Evolutionary conservation across 371 early-diverging fungal genomes (phyloP).

Genomic region (Mucor indicus): DNA sequence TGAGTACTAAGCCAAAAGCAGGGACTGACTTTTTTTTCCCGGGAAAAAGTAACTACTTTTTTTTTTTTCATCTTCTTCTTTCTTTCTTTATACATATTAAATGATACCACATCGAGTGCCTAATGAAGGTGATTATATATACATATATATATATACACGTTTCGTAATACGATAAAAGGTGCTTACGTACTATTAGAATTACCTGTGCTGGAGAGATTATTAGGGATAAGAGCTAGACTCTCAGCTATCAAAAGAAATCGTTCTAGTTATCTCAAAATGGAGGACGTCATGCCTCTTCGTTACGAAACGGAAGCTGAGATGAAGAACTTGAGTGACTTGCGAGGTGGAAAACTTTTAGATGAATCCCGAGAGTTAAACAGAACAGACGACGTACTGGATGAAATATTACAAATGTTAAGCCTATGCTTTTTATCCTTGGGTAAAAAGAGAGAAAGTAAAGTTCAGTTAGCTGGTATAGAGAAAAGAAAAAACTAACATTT

Average conservation of each 20-base stretch:
- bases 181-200: conserved; percentile 38
- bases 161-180: not conserved
- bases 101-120: conserved; percentile 25
- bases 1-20: no score
- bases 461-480: no score
- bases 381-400: conserved; percentile 71
- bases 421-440: conserved; percentile 76
- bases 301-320: conserved; percentile 36
- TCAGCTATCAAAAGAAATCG: conserved; percentile 72
- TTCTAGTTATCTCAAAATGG: conserved; percentile 58
- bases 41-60: no score
- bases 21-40: no score
- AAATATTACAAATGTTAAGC: conserved; percentile 73
- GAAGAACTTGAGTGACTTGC: conserved; percentile 20
- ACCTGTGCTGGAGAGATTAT: conserved; percentile 57
- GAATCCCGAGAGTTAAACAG: conserved; percentile 47
- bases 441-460: conserved; percentile 67
- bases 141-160: not conserved
- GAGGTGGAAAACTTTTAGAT: conserved; percentile 24
- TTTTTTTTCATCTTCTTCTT: not conserved
- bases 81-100: not conserved
- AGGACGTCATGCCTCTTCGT: conserved; percentile 59
- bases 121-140: conserved; percentile 15
- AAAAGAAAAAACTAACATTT: not conserved
- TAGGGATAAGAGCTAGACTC: conserved; percentile 64